Conservation (phyloP, 768 basidiomycete species). For the Trametes cubensis region DNA sequence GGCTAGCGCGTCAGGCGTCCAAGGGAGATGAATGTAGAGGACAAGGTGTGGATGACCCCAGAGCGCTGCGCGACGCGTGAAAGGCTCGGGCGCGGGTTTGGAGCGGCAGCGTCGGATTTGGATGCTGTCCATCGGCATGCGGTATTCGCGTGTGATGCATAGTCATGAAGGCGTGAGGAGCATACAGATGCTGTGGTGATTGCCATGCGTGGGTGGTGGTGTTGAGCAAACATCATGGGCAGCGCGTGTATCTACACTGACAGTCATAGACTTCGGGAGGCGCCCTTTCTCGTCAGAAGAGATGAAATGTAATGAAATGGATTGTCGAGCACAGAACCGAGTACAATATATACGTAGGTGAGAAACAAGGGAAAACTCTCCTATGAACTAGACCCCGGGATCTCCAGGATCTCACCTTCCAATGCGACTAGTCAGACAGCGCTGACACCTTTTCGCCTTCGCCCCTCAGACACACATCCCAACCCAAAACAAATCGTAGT, state of each 20-base stretch:
- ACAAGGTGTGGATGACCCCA: no score
- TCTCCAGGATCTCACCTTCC: neutral
- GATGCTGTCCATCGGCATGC: neutral
- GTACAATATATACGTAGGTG: conserved; percentile 5
- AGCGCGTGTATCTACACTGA: neutral
- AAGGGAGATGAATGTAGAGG: no score
- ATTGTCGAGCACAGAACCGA: neutral
- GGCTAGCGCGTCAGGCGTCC: no score
- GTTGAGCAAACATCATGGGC: neutral
- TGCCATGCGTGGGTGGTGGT: neutral
- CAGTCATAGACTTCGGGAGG: neutral
- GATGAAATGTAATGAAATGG: neutral
- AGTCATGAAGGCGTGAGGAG: neutral
- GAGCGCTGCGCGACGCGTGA: no score
- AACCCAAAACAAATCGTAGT: neutral
- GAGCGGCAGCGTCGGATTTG: neutral
- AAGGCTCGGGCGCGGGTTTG: no score
- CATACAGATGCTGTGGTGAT: neutral
- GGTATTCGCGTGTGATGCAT: neutral
- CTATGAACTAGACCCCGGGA: neutral
- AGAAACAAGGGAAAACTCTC: neutral
- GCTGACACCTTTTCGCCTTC: conserved; percentile 10
- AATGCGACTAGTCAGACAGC: conserved; percentile 1
- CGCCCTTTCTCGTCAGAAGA: no score
- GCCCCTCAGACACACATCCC: neutral